Evolutionary conservation across 2,329 filamentous ascomycete species (phyloP).

Genomic region (Didymella exigua): DNA sequence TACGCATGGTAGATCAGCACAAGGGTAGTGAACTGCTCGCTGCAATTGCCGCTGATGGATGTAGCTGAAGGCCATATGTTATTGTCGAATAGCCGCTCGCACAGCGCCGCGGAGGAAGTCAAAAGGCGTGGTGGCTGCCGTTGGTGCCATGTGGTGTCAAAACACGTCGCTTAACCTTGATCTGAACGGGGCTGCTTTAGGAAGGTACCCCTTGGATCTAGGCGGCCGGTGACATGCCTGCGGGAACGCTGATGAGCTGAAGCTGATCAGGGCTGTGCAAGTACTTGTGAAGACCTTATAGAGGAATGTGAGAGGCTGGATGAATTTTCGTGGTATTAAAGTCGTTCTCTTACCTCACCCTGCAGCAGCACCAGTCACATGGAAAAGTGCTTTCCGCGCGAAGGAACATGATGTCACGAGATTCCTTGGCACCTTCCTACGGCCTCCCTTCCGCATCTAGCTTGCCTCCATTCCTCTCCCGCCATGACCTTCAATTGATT

Average conservation of each 20-base stretch:
- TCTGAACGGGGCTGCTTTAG: slow-evolving; percentile 2
- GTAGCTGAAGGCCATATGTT: not conserved
- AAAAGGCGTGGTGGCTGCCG: slow-evolving; percentile 1
- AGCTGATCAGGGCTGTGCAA: not conserved
- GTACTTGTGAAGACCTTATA: not conserved
- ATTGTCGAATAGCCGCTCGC: not conserved
- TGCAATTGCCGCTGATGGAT: not conserved
- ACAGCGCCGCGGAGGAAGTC: not conserved
- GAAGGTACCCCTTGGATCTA: slow-evolving; percentile 11
- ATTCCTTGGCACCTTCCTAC: not conserved
- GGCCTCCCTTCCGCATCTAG: not conserved
- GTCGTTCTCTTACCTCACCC: not conserved
- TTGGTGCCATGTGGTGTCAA: slow-evolving; percentile 9
- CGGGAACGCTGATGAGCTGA: slow-evolving; percentile 3
- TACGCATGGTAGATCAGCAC: slow-evolving; percentile 2
- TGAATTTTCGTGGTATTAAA: not conserved
- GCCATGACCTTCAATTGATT: not conserved
- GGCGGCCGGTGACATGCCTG: not conserved
- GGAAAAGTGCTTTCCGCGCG: not conserved
- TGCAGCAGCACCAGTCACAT: slow-evolving; percentile 1
- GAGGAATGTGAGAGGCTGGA: not conserved
- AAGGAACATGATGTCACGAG: not conserved
- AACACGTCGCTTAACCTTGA: slow-evolving; percentile 12
- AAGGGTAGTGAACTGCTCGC: not conserved
- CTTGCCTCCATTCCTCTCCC: not conserved